Evolutionary conservation across 2,329 filamentous ascomycete genomes (phyloP), one percentile per base, ranked within the genome.

Genomic region (Penicillium sp.): DNA sequence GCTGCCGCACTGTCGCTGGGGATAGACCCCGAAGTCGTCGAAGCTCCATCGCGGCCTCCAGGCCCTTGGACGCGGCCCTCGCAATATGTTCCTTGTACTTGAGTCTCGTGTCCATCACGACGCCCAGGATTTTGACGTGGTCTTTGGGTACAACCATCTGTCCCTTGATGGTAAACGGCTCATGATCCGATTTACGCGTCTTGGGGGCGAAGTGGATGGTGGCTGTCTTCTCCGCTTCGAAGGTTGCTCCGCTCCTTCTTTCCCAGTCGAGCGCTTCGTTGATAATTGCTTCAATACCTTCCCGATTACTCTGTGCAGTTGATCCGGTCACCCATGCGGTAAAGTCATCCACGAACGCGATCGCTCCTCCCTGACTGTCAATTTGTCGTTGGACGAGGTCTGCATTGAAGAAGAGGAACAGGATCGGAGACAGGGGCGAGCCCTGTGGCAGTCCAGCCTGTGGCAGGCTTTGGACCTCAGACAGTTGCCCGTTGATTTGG

Each of bases 371-470:
- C 26, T 48, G 52, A 24, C 35, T 51, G 65, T 71, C 10, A 44
- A 76, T 74, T 24, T 57, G 53, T 44, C 57, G 48, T 53, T 76
- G 57, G 9, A 77, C 68, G 13, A 77, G 66, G 55, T 76, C 69
- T 10, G 9, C 26, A 9, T 27, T 27, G 26, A 27, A 27, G 26
- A 27, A 27, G 3, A 27, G 26, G 26, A 27, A 27, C 10, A 27
- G 26, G 26, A 27, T 27, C 26, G 26, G 24, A 47, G 26, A 27
- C 10, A 27, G 26, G 26, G 26, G 26, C 10, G 26, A 27, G 26
- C 26, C 26, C 26, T 27, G 26, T 3, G 26, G 26, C 9, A 27
- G 26, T 8, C 26, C 9, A 27, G 26, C 26, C 10, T 27, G 9
- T 8, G 26, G 26, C 26, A 27, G 10, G 10, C 26, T 27, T 27